Evolutionary conservation across 805 yeast species (phyloP).

Genomic region (Saccharomycopsis malanga): DNA sequence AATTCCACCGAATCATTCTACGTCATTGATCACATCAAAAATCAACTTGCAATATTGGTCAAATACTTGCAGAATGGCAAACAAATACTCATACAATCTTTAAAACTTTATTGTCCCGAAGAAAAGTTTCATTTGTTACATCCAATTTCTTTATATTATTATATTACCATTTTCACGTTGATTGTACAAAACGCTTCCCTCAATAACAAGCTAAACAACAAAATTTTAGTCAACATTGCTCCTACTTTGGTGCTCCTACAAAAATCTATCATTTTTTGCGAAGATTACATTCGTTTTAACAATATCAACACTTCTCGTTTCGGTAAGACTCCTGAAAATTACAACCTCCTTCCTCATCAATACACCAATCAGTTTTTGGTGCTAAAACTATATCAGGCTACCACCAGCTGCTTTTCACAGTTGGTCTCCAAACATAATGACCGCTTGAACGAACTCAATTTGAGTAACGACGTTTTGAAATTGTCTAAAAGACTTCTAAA

Average conservation of each 20-base stretch:
- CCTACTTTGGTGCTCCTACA: conserved; percentile 8
- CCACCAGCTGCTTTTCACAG: conserved; percentile 8
- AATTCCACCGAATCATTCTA: conserved; percentile 10
- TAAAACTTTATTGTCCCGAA: conserved; percentile 11
- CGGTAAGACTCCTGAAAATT: neutral
- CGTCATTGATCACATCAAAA: conserved; percentile 8
- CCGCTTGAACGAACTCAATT: conserved; percentile 17
- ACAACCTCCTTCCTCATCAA: conserved; percentile 8
- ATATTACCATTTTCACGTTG: conserved; percentile 9
- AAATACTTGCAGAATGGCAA: neutral
- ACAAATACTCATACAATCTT: neutral
- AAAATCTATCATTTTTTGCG: conserved; percentile 16
- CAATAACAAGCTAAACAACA: conserved; percentile 12
- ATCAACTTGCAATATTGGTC: neutral
- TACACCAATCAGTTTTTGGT: conserved; percentile 18
- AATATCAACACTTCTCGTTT: neutral
- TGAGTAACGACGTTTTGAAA: conserved; percentile 14
- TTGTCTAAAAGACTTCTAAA: conserved; percentile 10
- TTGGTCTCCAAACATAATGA: conserved; percentile 12
- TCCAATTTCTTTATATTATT: conserved; percentile 14
- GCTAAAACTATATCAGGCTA: conserved; percentile 2
- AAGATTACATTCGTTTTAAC: conserved; percentile 12
- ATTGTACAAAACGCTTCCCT: conserved; percentile 11
- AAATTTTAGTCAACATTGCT: conserved; percentile 13
- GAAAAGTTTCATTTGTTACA: conserved; percentile 9